Conservation (phyloP, 2,329 filamentous ascomycete genomes). For the Cordyceps fumosorosea region DNA sequence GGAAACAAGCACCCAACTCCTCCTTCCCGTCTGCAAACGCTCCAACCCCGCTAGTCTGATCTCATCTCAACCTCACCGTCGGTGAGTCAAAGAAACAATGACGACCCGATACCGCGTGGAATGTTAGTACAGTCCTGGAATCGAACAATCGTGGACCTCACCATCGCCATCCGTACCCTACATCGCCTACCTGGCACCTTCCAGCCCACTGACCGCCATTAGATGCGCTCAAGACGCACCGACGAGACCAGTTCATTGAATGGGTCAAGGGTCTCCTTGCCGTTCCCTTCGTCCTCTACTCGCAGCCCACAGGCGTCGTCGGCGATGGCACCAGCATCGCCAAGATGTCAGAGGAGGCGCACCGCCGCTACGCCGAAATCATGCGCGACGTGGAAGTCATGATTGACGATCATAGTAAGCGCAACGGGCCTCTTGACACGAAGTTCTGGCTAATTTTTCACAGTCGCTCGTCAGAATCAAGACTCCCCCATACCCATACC, state of each 20-base stretch:
- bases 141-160: background rate
- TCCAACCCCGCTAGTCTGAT: background rate
- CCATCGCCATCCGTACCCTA: background rate
- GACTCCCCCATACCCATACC: slow-evolving; percentile 61
- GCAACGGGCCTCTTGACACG: too few relatives aligned
- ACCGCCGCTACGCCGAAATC: slow-evolving; percentile 88
- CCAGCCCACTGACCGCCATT: slow-evolving; percentile 1
- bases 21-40: background rate
- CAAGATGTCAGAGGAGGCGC: slow-evolving; percentile 72
- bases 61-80: background rate
- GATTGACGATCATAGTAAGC: slow-evolving; percentile 80
- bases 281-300: slow-evolving; percentile 93
- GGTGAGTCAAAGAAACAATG: slow-evolving; percentile 33
- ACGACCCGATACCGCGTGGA: slow-evolving; percentile 64
- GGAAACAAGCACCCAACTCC: background rate
- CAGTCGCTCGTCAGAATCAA: slow-evolving; percentile 65
- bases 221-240: slow-evolving; percentile 73
- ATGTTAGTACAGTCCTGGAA: slow-evolving; percentile 45
- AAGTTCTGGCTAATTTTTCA: background rate
- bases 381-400: slow-evolving; percentile 89
- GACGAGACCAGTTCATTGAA: slow-evolving; percentile 86
- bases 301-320: slow-evolving; percentile 84
- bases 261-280: slow-evolving; percentile 95
- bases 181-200: too few relatives aligned
- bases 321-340: slow-evolving; percentile 60